phyloP scores from a whole-genome alignment of 208 protist genomes.

The Angomonas ambiguus region DNA sequence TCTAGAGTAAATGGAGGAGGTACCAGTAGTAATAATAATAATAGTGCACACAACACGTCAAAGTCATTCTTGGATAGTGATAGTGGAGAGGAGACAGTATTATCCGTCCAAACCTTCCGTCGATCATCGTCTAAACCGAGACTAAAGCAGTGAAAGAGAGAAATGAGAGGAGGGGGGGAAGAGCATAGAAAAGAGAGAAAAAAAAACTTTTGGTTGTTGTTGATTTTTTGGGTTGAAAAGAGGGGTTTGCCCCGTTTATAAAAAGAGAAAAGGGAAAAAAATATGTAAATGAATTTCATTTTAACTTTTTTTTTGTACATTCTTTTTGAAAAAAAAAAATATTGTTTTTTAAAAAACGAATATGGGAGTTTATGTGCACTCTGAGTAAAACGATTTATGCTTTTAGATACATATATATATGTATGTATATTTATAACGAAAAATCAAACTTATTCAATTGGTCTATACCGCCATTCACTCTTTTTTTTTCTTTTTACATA shows the following conservation, averaged over 20 bases:
- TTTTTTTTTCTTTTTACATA: conserved; percentile 6
- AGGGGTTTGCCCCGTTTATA: too few relatives aligned
- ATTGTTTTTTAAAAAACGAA: too few relatives aligned
- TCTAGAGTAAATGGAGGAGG: too few relatives aligned
- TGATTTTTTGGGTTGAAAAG: too few relatives aligned
- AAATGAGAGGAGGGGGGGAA: too few relatives aligned
- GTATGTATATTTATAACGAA: not conserved
- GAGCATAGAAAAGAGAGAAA: too few relatives aligned
- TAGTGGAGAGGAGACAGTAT: conserved; percentile 36
- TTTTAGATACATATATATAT: too few relatives aligned
- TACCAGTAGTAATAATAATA: too few relatives aligned
- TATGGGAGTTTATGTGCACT: too few relatives aligned
- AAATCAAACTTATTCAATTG: conserved; percentile 14
- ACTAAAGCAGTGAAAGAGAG: not conserved
- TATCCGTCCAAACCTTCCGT: conserved; percentile 49
- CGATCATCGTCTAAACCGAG: not conserved
- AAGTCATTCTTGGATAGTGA: not conserved
- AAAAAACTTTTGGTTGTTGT: not conserved
- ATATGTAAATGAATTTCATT: too few relatives aligned
- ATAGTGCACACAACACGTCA: too few relatives aligned
- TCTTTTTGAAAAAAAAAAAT: not conserved
- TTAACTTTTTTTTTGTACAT: not conserved
- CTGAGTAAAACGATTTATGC: too few relatives aligned
- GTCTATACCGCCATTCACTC: not conserved
- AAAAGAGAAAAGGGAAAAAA: conserved; percentile 8